Base-by-base conservation (phyloP, 768 basidiomycete species). In the Chiua virens region DNA sequence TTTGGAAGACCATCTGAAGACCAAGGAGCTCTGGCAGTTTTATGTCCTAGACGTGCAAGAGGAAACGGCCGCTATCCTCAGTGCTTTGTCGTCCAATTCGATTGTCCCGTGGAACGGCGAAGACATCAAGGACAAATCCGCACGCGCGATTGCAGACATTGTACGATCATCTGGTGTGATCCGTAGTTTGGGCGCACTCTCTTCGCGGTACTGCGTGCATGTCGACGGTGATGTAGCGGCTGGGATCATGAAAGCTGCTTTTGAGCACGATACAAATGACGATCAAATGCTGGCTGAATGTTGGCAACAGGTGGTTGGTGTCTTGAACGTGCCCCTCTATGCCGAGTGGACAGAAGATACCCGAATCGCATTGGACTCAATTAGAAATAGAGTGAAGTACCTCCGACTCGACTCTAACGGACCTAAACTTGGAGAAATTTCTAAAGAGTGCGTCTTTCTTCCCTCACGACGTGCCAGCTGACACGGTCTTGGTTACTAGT, bases 301-400 rank as follows among this genome's bases (percentile, higher is more conserved):
- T 13, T 97, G 95, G 90, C 78, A 75, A 34, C 76, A 76, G 21
- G 75, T 98, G 2, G 79, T 96, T 9, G 92, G 96, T 57, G 85
- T 89, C 4, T 61, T 98, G 59, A 99, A 99, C 62, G 87, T 94
- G 2, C 81, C 89, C 8, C 77, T 95, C 28, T 99, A 99, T 61
- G 73, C 76, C 53, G 88, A 93, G 55, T 95, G 88, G 84, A 81
- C 91, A 61, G 85, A 84, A 11, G 97, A 99, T 64, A 80, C 77
- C n/a, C 76, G 74, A 45, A 79, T 78, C 14, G 90, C 92, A 2
- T 63, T 92, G 44, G 84, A 86, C 13, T 81, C 85, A 53, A 81
- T 98, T 56, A 79, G 78, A 58, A 87, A 85, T 58, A 76, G 96
- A 28, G 58, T 93, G 47, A 86, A 78, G 59, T 98, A 95, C 66